A percentile compares a stretch with the other conserved stretches of the same genome.
phyloP scores from a whole-genome alignment of 1,284 basidiomycete genomes.

The Phylloboletellus chloephorus region DNA sequence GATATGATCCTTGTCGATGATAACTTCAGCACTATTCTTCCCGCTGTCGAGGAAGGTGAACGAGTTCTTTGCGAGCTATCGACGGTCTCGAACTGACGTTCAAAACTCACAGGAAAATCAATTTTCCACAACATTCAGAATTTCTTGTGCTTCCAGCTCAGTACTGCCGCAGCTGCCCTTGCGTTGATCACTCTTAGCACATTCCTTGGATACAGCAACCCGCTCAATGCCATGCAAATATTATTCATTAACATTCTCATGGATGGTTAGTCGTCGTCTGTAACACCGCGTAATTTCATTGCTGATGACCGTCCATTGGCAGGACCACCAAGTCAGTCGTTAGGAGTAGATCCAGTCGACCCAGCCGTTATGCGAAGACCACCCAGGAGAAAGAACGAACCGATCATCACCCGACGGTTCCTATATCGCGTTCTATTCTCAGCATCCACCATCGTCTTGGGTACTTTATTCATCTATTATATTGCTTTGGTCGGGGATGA shows the following conservation, averaged over 20 bases:
- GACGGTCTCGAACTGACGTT: neutral
- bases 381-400: slow-evolving; percentile 84
- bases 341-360: slow-evolving; percentile 96
- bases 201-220: slow-evolving; percentile 82
- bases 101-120: slow-evolving; percentile 64
- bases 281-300: neutral
- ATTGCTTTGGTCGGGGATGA: slow-evolving; percentile 75
- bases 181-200: slow-evolving; percentile 94
- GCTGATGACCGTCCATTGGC: slow-evolving; percentile 8
- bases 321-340: slow-evolving; percentile 93
- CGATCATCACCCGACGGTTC: slow-evolving; percentile 75
- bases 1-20: slow-evolving; percentile 97
- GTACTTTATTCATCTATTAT: slow-evolving; percentile 85
- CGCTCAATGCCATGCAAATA: slow-evolving; percentile 98
- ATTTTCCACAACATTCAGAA: slow-evolving; percentile 99
- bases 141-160: slow-evolving; percentile 95
- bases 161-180: slow-evolving; percentile 91
- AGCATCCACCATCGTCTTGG: slow-evolving; percentile 84
- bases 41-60: slow-evolving; percentile 91
- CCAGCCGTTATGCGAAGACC: slow-evolving; percentile 85
- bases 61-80: slow-evolving; percentile 1
- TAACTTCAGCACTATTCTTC: slow-evolving; percentile 91
- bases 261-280: slow-evolving; percentile 72
- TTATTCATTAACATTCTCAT: slow-evolving; percentile 98
- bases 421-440: slow-evolving; percentile 83